A percentile compares a stretch with the other conserved stretches of the same genome.
phyloP scores from a whole-genome alignment of 768 basidiomycete species.

The Mycena vitilis region DNA sequence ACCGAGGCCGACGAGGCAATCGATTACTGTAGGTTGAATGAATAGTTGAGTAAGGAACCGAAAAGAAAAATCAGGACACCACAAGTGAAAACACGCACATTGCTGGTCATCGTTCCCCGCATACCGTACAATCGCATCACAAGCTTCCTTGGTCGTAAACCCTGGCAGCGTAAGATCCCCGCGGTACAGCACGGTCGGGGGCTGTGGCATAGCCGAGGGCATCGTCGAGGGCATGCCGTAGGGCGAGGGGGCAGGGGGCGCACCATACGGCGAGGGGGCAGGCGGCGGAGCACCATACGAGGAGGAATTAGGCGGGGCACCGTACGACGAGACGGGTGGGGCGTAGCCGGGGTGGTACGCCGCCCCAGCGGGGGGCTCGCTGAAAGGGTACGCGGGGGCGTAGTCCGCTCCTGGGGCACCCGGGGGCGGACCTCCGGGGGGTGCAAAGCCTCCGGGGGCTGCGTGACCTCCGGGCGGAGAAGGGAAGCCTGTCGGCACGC shows the following conservation, averaged over 20 bases:
- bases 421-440: background rate
- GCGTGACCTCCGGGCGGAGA: too few species aligned
- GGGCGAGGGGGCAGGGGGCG: too few species aligned
- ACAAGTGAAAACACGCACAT: too few species aligned
- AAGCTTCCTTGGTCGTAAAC: background rate
- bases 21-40: slow-evolving; percentile 42
- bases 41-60: background rate
- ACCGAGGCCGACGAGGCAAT: slow-evolving; percentile 45
- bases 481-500: too few species aligned
- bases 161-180: background rate
- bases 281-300: too few species aligned
- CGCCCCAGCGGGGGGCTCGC: background rate
- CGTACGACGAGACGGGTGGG: background rate
- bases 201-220: background rate
- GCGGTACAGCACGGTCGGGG: slow-evolving; percentile 6
- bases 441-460: background rate
- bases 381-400: background rate
- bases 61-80: too few species aligned
- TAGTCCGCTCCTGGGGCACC: background rate
- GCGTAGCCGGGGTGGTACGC: background rate
- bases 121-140: background rate
- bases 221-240: too few species aligned
- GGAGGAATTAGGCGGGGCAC: too few species aligned
- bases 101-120: too few species aligned
- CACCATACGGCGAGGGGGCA: too few species aligned